A percentile compares a stretch with the other conserved stretches of the same genome.
Conservation (phyloP, 2,329 filamentous ascomycete genomes). For the Metarhizium album region DNA sequence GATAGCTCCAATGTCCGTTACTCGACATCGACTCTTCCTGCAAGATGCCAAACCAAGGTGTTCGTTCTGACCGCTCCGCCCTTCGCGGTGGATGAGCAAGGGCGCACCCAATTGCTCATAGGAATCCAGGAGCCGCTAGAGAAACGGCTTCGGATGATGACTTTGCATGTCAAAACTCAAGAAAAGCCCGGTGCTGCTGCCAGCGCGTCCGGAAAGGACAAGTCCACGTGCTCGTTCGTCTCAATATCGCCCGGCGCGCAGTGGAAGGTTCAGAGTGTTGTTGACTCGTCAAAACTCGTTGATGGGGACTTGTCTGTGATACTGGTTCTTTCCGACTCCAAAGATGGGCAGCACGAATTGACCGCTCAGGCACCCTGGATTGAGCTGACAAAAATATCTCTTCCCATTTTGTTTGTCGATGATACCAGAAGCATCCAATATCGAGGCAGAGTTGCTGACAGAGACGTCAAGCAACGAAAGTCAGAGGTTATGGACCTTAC, state of each 20-base stretch:
- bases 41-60: slow-evolving; percentile 46
- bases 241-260: slow-evolving; percentile 32
- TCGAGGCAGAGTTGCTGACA: slow-evolving; percentile 37
- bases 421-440: slow-evolving; percentile 51
- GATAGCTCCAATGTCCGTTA: slow-evolving; percentile 52
- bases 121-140: slow-evolving; percentile 61
- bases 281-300: slow-evolving; percentile 60
- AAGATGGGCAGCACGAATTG: slow-evolving; percentile 52
- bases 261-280: slow-evolving; percentile 53
- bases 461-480: slow-evolving; percentile 38
- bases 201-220: slow-evolving; percentile 13
- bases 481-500: slow-evolving; percentile 34
- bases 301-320: slow-evolving; percentile 60
- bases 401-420: slow-evolving; percentile 50
- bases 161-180: slow-evolving; percentile 43
- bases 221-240: slow-evolving; percentile 13
- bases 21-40: slow-evolving; percentile 42
- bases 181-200: slow-evolving; percentile 18
- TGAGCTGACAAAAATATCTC: slow-evolving; percentile 52
- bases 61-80: slow-evolving; percentile 56
- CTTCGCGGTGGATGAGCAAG: slow-evolving; percentile 41
- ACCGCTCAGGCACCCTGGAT: slow-evolving; percentile 70
- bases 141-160: slow-evolving; percentile 56
- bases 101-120: slow-evolving; percentile 47
- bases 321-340: slow-evolving; percentile 56